These are phyloP conservation scores for Geotrichum europaeum DNA, from an alignment of 1,139 yeast genomes.

Conservation along the genomic window DNA sequence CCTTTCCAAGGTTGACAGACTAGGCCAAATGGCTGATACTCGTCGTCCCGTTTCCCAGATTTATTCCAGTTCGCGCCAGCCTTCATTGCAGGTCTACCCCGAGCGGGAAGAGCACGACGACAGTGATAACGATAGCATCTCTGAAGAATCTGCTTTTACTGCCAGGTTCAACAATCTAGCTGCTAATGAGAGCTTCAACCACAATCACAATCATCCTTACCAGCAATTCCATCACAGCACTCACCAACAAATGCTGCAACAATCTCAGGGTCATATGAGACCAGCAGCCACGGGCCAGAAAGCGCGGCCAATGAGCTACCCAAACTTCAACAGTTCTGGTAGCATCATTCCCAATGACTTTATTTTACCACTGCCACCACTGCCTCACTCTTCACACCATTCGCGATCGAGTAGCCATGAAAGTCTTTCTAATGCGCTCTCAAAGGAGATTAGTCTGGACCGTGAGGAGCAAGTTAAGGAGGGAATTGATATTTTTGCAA, in stretches of 20 bases:
- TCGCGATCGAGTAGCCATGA: conserved; percentile 9
- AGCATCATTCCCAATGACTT: conserved; percentile 1
- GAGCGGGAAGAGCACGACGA: conserved; percentile 2
- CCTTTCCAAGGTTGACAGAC: conserved; percentile 11
- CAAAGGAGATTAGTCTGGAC: conserved; percentile 8
- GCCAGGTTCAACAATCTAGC: neutral
- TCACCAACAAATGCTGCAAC: neutral
- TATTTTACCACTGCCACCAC: neutral
- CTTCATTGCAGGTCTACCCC: neutral
- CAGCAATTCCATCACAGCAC: neutral
- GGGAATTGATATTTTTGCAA: conserved; percentile 8
- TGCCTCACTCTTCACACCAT: neutral
- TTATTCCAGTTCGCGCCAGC: conserved; percentile 5
- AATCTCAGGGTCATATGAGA: neutral
- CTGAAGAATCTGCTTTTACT: conserved; percentile 5
- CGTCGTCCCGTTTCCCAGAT: conserved; percentile 10
- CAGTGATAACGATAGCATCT: conserved; percentile 12
- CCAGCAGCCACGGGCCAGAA: neutral
- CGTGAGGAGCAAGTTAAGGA: conserved; percentile 1
- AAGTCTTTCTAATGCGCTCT: conserved; percentile 2
- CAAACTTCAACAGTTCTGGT: neutral
- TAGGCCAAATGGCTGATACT: conserved; percentile 15
- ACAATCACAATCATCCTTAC: neutral
- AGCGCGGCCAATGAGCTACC: conserved; percentile 13
- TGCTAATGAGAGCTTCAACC: neutral